phyloP scores from a whole-genome alignment of 139 green algal species.

The Astrephomene gubernaculifera region DNA sequence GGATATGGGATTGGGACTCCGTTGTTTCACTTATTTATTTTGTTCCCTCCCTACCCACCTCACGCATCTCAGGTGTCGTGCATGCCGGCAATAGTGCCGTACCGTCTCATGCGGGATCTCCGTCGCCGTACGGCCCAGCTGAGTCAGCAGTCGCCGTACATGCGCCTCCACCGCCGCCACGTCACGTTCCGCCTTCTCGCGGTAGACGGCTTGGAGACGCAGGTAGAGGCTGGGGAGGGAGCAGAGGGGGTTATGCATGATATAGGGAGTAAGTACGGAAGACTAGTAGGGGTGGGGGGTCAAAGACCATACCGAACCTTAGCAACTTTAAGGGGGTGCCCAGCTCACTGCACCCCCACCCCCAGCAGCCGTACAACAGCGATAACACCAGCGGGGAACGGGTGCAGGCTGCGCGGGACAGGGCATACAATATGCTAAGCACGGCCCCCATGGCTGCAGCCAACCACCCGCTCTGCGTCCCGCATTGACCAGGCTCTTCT shows the following conservation, averaged over 20 bases:
- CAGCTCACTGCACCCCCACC: no score
- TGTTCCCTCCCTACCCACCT: no score
- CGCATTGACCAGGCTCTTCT: no score
- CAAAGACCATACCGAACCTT: no score
- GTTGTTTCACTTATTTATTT: no score
- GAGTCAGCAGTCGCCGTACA: constrained; percentile 63
- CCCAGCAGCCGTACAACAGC: no score
- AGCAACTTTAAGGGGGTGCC: no score
- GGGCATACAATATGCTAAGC: neutral
- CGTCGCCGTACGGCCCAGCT: constrained; percentile 54
- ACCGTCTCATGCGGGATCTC: constrained; percentile 64
- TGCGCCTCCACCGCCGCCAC: constrained; percentile 75
- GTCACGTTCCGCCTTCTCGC: constrained; percentile 80
- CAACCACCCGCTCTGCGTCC: no score
- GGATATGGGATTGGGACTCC: no score
- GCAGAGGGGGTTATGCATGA: neutral
- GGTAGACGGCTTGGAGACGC: constrained; percentile 88
- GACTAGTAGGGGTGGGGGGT: no score
- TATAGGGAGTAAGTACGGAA: no score
- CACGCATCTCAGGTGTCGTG: constrained; percentile 76
- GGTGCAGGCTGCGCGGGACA: neutral
- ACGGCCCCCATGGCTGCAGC: neutral
- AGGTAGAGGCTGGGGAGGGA: constrained; percentile 77
- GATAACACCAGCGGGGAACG: neutral
- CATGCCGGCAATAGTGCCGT: constrained; percentile 88